phyloP scores from a whole-genome alignment of 2,329 filamentous ascomycete genomes.

The Fusarium marasasianum region DNA sequence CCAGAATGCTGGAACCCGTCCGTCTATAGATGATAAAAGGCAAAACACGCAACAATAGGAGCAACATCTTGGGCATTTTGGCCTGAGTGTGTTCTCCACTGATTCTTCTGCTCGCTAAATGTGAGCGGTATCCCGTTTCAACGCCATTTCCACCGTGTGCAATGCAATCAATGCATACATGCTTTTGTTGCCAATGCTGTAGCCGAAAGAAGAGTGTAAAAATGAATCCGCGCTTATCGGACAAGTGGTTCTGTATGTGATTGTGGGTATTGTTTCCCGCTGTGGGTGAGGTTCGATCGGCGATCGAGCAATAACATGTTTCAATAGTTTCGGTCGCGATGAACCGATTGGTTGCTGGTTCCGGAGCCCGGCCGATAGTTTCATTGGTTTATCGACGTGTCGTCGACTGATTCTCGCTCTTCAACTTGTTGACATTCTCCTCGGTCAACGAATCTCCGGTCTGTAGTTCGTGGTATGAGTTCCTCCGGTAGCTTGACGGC shows the following conservation, averaged over 20 bases:
- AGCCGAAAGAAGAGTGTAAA: conserved; percentile 5
- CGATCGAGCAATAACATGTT: neutral
- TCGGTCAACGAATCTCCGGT: conserved; percentile 60
- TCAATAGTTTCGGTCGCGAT: conserved; percentile 10
- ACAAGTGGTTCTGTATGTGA: neutral
- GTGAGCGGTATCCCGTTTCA: conserved; percentile 20
- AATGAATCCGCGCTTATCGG: neutral
- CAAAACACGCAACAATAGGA: neutral
- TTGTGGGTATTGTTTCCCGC: neutral
- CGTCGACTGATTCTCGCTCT: conserved; percentile 46
- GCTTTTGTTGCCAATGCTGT: conserved; percentile 27
- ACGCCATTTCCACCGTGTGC: conserved; percentile 29
- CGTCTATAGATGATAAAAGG: conserved; percentile 28
- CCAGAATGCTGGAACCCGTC: conserved; percentile 25
- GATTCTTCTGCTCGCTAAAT: neutral
- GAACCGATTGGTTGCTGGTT: conserved; percentile 1
- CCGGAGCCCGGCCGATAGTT: neutral
- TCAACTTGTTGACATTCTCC: conserved; percentile 62
- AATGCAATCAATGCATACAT: conserved; percentile 30
- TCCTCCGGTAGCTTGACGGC: conserved; percentile 45
- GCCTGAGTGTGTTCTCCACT: conserved; percentile 3
- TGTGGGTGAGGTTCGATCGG: conserved; percentile 2
- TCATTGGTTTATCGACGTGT: conserved; percentile 25
- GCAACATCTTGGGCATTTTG: neutral
- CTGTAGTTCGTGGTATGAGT: conserved; percentile 48